Evolutionary conservation across 768 basidiomycete genomes (phyloP).

Genomic region (Tylopilus plumbeoviolaceoides): DNA sequence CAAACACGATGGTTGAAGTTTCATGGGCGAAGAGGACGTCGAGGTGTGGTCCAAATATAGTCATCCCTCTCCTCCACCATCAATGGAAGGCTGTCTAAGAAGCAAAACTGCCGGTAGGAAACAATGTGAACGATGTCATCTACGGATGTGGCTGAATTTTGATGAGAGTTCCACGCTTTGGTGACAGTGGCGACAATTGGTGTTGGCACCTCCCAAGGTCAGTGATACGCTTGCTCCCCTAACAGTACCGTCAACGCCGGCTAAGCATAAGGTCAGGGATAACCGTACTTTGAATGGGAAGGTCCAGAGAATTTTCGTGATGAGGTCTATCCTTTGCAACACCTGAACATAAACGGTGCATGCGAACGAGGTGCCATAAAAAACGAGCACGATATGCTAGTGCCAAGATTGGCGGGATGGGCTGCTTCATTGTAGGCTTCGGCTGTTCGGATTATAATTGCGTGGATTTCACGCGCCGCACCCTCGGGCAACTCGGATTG

Average conservation of each 20-base stretch:
- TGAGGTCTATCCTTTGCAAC: slow-evolving; percentile 35
- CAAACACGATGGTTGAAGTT: too few relatives aligned
- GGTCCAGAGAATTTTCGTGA: slow-evolving; percentile 49
- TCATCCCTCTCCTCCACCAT: too few relatives aligned
- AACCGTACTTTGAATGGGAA: slow-evolving; percentile 49
- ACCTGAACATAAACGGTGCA: slow-evolving; percentile 47
- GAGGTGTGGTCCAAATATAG: too few relatives aligned
- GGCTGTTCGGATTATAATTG: slow-evolving; percentile 62
- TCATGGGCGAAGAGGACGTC: too few relatives aligned
- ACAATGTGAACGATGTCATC: too few relatives aligned
- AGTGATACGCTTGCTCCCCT: slow-evolving; percentile 47
- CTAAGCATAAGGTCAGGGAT: background rate
- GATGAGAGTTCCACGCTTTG: too few relatives aligned
- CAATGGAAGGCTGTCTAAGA: too few relatives aligned
- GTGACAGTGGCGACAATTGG: slow-evolving; percentile 15
- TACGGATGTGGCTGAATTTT: too few relatives aligned
- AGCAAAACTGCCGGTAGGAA: too few relatives aligned
- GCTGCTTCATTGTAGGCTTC: slow-evolving; percentile 78
- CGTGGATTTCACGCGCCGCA: slow-evolving; percentile 61
- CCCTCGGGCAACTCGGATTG: slow-evolving; percentile 57
- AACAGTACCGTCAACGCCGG: slow-evolving; percentile 9
- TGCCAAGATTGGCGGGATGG: slow-evolving; percentile 51
- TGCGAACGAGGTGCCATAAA: slow-evolving; percentile 64
- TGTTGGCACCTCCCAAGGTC: slow-evolving; percentile 56
- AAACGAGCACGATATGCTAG: slow-evolving; percentile 80